Evolutionary conservation across 371 early-diverging fungal species (phyloP), one percentile per base, ranked within the genome.

Genomic region (Rhizopus delemar): DNA sequence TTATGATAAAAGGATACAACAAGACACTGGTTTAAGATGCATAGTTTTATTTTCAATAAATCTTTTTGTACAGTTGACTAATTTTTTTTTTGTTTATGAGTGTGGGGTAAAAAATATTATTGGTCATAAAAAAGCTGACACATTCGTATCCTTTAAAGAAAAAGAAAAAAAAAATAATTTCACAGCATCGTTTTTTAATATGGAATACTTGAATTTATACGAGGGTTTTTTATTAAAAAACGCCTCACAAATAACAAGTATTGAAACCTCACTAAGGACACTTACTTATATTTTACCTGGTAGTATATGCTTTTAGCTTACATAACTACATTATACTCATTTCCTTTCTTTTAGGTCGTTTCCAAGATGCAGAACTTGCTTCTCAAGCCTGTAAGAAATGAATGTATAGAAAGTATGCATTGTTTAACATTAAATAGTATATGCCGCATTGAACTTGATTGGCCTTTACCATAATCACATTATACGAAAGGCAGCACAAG

Each of bases 201-300:
- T 79, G 81, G 72, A 83, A 50, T 76, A 86, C 59, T 63, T 87
- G 32, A 71, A 79, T 49, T 78, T 81, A 54, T 95, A 95, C 74
- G 91, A 92, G 51, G 69, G 83, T 28, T 91, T 94, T 66, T 81
- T 96, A 43, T 72, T 91, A 57, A 83, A 86, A 66, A 94, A 96
- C 75, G 95, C 93, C 0, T 81, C 94, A 13, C 89, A 92, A 71
- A 86, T 97, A 60, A 88, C 86, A 33, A 87, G 90, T 41, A 88
- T 97, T 48, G 98, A 97, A 70, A 87, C 88, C 65, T 83, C 88
- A 8, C 76, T 95, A 33, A 83, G 95, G 16, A 89, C 93, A 32
- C 80, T 96, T 39, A 92, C 96, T 16, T 97, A 96, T 68, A 82
- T 97, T 35, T 73, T 97, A 16, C 97, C 97, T 36, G 95, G 94